Base-by-base conservation (phyloP, 768 basidiomycete genomes). In the Lepiota subincarnata region DNA sequence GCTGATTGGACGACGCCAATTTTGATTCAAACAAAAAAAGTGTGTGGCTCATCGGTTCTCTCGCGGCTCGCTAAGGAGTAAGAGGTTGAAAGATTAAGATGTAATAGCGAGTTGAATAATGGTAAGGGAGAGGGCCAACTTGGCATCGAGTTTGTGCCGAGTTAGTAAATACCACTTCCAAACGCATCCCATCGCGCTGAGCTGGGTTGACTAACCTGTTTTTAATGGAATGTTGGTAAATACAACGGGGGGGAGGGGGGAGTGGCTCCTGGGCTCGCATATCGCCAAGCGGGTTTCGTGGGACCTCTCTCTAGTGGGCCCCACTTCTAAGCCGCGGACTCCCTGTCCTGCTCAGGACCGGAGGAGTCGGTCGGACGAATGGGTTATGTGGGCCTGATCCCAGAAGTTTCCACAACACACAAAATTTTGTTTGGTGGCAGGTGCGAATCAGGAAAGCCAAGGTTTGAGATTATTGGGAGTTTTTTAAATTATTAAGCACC, bases 91-190 rank as follows among this genome's bases (percentile, higher is more conserved):
- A 24, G 3, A 49, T 49, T 24, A 39, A 49, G 37, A 26, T 45
- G 42, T 53, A 53, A 53, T 47, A 16, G n/a, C 12, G 38, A 35
- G 39, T 24, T 24, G 24, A 28, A 41, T 47, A 35, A 41, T 41
- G 31, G 28, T 40, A 53, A 18, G 22, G 44, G 24, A 24, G 26
- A 14, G 38, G 10, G 43, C 43, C 13, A 22, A n/a, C 39, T 44
- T 38, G 34, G 28, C 38, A 47, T 40, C 16, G 44, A 53, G 43
- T 26, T 45, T 38, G 44, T 39, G 3, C 35, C n/a, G 35, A 28
- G 44, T 53, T 53, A 39, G 45, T 16, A 45, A 45, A 24, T 45
- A 5, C 24, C n/a, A 11, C 34, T 53, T 45, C 51, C 43, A 37
- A 28, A 39, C 35, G 37, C 49, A 18, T 50, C 42, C 34, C 26